Evolutionary conservation across 2,329 filamentous ascomycete species (phyloP).

Genomic region (Kalmusia sp.): DNA sequence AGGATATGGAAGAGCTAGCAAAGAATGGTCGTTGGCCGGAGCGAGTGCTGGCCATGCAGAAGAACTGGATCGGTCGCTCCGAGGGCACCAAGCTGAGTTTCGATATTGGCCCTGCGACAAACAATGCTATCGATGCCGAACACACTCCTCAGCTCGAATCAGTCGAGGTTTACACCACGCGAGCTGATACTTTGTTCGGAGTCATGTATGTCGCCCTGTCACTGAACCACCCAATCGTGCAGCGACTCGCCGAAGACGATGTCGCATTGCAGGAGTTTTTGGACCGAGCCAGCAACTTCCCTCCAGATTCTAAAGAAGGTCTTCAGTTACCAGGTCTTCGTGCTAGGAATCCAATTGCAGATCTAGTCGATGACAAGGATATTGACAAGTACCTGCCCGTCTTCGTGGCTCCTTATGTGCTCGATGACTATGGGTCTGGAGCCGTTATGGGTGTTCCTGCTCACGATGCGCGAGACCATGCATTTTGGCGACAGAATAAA

Average conservation of each 20-base stretch:
- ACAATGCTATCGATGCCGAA: slow-evolving; percentile 44
- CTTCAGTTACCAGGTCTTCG: slow-evolving; percentile 64
- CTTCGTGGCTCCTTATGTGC: slow-evolving; percentile 83
- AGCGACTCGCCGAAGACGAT: slow-evolving; percentile 65
- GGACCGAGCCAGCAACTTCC: slow-evolving; percentile 61
- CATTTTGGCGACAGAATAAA: slow-evolving; percentile 79
- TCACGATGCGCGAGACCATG: slow-evolving; percentile 79
- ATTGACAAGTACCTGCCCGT: slow-evolving; percentile 70
- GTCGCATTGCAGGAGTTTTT: slow-evolving; percentile 72
- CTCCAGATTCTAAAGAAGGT: slow-evolving; percentile 65
- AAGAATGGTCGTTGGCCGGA: slow-evolving; percentile 78
- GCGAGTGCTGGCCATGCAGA: slow-evolving; percentile 81
- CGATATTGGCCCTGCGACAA: slow-evolving; percentile 63
- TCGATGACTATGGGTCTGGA: slow-evolving; percentile 84
- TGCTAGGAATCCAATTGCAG: slow-evolving; percentile 53
- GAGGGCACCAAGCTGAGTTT: slow-evolving; percentile 77
- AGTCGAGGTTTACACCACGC: slow-evolving; percentile 81
- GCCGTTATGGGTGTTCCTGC: slow-evolving; percentile 93
- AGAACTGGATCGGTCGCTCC: slow-evolving; percentile 87
- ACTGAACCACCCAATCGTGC: slow-evolving; percentile 73
- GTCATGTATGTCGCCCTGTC: slow-evolving; percentile 86
- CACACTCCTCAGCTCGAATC: slow-evolving; percentile 47
- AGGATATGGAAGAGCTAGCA: slow-evolving; percentile 72
- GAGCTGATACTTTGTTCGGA: slow-evolving; percentile 85
- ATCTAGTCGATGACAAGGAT: slow-evolving; percentile 57